A percentile compares a stretch with the other conserved stretches of the same genome.
phyloP scores from a whole-genome alignment of 805 yeast species.

The Grigorovia jiainica region DNA sequence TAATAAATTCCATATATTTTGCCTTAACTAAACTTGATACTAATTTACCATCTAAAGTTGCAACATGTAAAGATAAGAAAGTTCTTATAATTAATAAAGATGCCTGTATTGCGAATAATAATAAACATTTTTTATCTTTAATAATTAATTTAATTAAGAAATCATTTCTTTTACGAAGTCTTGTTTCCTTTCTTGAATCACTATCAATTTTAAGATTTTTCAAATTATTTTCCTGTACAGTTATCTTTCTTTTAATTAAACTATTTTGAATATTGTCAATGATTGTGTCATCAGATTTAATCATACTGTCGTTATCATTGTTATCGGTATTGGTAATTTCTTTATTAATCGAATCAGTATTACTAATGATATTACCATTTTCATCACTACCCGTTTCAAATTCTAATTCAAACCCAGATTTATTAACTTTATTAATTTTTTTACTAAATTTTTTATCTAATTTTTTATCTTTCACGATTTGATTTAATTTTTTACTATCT shows the following conservation, averaged over 20 bases:
- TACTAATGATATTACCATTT: background rate
- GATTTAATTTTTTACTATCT: constrained; percentile 4
- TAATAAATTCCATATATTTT: constrained; percentile 52
- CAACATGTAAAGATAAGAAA: constrained; percentile 66
- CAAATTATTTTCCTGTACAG: background rate
- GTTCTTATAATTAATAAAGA: constrained; percentile 58
- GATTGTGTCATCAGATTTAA: too few species aligned
- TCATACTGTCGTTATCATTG: too few species aligned
- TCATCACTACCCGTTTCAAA: constrained; percentile 6
- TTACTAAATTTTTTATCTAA: constrained; percentile 1
- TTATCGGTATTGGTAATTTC: background rate
- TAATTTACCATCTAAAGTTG: constrained; percentile 74
- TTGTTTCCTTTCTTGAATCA: background rate
- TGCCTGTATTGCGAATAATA: constrained; percentile 41
- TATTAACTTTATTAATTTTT: constrained; percentile 4
- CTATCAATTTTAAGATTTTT: background rate
- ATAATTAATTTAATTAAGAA: constrained; percentile 21
- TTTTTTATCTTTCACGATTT: constrained; percentile 4
- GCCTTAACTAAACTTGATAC: constrained; percentile 76
- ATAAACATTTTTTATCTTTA: constrained; percentile 22
- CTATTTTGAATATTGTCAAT: background rate
- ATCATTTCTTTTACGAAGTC: constrained; percentile 5
- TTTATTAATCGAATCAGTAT: background rate
- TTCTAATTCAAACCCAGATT: constrained; percentile 7
- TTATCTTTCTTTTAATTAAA: background rate